phyloP scores from a whole-genome alignment of 306 rosid genomes.

The Quercus rubra region DNA sequence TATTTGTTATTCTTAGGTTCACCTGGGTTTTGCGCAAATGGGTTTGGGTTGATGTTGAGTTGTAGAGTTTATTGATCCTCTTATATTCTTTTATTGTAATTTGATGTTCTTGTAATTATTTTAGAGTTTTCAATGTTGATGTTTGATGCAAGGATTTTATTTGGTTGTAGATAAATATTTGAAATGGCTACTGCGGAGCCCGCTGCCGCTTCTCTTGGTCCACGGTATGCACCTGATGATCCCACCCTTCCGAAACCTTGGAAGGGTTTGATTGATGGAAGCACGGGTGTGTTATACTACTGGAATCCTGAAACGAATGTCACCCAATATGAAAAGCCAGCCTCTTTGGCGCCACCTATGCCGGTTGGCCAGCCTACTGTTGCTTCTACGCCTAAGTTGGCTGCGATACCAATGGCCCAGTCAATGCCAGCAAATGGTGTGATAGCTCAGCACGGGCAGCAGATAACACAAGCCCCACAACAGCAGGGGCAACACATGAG shows the following conservation, averaged over 20 bases:
- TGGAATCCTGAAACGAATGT: constrained; percentile 97
- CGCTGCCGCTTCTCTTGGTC: constrained; percentile 57
- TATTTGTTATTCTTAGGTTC: background rate
- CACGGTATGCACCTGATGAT: constrained; percentile 93
- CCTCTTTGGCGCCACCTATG: constrained; percentile 41
- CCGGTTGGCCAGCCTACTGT: constrained; percentile 43
- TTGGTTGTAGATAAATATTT: constrained; percentile 30
- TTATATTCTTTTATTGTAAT: no score
- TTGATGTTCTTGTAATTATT: no score
- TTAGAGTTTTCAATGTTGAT: background rate
- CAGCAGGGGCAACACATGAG: constrained; percentile 50
- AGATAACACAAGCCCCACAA: constrained; percentile 41
- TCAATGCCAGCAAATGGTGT: constrained; percentile 33
- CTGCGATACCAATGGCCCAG: constrained; percentile 55
- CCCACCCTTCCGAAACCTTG: constrained; percentile 89
- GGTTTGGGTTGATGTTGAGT: background rate
- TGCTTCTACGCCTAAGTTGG: constrained; percentile 49
- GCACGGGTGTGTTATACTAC: constrained; percentile 71
- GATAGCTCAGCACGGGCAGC: constrained; percentile 58
- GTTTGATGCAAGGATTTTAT: background rate
- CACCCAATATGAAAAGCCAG: constrained; percentile 90
- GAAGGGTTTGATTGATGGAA: constrained; percentile 96
- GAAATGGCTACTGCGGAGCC: constrained; percentile 75
- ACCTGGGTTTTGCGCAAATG: background rate
- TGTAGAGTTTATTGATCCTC: background rate